Evolutionary conservation across 192 early-diverging fungal genomes (phyloP), one percentile per base, ranked within the genome.

Genomic region (Allomyces javanicus): DNA sequence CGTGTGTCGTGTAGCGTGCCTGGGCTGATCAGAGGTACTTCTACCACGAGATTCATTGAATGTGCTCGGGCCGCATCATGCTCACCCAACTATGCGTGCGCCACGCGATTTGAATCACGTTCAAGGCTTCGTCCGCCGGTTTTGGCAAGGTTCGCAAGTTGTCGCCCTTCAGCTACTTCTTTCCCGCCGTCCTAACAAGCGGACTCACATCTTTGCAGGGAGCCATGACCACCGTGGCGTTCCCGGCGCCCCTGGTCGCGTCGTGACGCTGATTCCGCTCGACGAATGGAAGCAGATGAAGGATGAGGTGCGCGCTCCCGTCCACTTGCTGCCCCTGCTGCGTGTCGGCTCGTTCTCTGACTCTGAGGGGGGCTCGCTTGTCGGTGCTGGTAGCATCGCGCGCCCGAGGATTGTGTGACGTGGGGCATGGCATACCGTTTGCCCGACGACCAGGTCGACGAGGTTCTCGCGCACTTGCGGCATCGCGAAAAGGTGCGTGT

Each of bases 401-500:
- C 72, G 7, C 68, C 73, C 40, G 71, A 81, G n/a, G 71, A 79
- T 63, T 74, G 68, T 26, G 78, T 83, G 26, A 85, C 84, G 50
- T 87, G 89, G 89, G 92, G 89, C 50, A 76, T 92, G 24, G 90
- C 88, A 0, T 93, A 87, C 72, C 87, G 85, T 68, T 85, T 96
- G 6, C 73, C 81, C 24, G 72, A 76, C 26, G 76, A 73, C 26
- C 79, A 87, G 63, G 85, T 85, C 23, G 78, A 76, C 66, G 70
- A 73, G 21, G 90, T 92, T 9, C 77, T 78, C 40, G 77, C 75
- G 23, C 88, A 93, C 61, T 71, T 96, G 62, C 91, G 93, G 66
- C 83, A 88, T 71, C 78, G 93, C 26, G 93, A 96, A 78, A 93
- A 90, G 72, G 76, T 79, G 71, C 10, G 19, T 11, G 0, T 5